Evolutionary conservation across 768 basidiomycete species (phyloP), one percentile per base, ranked within the genome.

Genomic region (Auriculariales sp.): DNA sequence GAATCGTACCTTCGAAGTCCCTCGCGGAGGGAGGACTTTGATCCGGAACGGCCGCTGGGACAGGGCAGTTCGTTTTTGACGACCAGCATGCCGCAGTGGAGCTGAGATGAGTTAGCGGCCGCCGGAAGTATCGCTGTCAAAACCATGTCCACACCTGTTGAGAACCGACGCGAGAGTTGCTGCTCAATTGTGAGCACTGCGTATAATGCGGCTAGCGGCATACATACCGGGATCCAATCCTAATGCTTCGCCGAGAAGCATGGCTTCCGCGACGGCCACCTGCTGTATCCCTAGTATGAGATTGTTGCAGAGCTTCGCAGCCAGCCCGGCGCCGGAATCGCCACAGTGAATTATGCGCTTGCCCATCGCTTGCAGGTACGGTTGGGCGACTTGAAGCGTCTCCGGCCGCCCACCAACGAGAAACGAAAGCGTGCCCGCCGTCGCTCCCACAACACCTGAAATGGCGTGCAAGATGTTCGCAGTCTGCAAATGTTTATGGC

Each of bases 301-400:
- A 63, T 93, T 93, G 64, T 92, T 93, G 67, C 87, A 90, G 31
- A 93, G 89, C 67, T 93, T 93, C 2, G 89, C 88, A 1, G 77
- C 88, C 9, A 93, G 66, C 0, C 90, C 90, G 2, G 83, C 72
- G 10, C 90, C 87, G 3, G 83, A 83, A 6, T 74, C 68, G 1
- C 90, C 90, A 61, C 90, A 93, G 61, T 90, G 74, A 39, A 92
- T 83, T 52, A 86, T 78, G 7, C 81, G 78, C 52, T 72, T 74
- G 4, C 91, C 91, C 91, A 94, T 93, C 48, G 70, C 60, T 15
- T 73, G 63, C 25, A 93, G 72, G 36, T 75, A 66, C 3, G 83
- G 78, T 29, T 71, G 66, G 10, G 83, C 77, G 19, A 65, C 66
- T 24, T 67, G 56, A 61, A 80, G 90, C 17, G 77, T 71, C 10